A percentile compares a stretch with the other conserved stretches of the same genome.
Conservation (phyloP, 2,329 filamentous ascomycete genomes). For the Trichophyton mentagrophytes region DNA sequence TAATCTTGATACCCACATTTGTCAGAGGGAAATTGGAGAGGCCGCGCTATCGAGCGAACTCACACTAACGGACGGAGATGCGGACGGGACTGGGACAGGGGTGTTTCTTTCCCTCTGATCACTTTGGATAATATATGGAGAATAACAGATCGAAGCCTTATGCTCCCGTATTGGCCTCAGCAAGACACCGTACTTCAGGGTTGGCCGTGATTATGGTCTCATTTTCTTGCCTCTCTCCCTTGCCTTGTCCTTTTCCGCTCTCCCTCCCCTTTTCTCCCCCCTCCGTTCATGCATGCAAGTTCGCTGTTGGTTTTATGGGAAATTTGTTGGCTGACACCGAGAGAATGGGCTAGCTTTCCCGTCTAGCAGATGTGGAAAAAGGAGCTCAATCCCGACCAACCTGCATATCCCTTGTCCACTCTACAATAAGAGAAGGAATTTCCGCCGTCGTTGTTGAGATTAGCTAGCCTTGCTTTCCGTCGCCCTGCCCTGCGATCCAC, state of each 20-base stretch:
- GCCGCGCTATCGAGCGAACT: background rate
- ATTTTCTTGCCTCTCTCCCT: background rate
- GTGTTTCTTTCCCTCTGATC: background rate
- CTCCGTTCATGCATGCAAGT: background rate
- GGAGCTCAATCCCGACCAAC: background rate
- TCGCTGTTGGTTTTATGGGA: background rate
- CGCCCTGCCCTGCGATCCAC: background rate
- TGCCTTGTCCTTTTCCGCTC: background rate
- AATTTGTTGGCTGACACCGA: background rate
- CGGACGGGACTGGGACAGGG: background rate
- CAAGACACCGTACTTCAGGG: background rate
- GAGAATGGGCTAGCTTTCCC: background rate
- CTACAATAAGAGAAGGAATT: background rate
- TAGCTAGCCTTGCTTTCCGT: conserved; percentile 1
- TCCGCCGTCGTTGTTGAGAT: background rate
- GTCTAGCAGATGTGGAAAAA: background rate
- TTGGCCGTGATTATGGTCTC: background rate
- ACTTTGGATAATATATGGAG: background rate
- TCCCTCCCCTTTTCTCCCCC: background rate
- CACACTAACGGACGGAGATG: background rate
- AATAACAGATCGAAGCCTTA: background rate
- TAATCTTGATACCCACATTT: background rate
- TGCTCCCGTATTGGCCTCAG: background rate
- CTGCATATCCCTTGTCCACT: background rate
- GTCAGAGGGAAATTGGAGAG: background rate